Base-by-base conservation (phyloP, 2,329 filamentous ascomycete species). In the Sclerotinia spermophila region DNA sequence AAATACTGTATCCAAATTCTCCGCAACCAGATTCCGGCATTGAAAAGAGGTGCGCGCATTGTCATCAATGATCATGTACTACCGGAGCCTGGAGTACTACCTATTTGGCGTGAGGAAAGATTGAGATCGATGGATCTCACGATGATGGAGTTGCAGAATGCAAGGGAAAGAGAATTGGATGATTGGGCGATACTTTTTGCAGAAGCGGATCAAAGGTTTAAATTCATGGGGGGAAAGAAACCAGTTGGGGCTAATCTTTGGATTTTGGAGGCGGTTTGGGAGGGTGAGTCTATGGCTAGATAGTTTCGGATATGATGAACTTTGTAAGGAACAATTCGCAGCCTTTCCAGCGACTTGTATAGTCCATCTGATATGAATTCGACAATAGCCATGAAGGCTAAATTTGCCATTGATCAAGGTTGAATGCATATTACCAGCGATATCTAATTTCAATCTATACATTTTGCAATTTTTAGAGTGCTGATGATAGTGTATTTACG, bases 31-130 rank as follows among this genome's bases (percentile, higher is more conserved):
- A 73, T 82, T 0, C 81, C 82, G 0, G 79, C 82, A 42, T 71
- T 85, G 71, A 80, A 83, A 73, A 76, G 80, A 17, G 78, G 83
- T 51, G 77, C 81, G 24, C 73, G 80, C 42, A 76, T 86, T 51
- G 24, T 73, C 0, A 70, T 72, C 21, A 66, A 73, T 27, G 72
- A 68, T n/a, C 53, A 66, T 45, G 38, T 64, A 1, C 21, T 73
- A 2, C 67, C 65, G 19, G 61, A 72, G 30, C 55, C 56, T 27
- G 66, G 65, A 11, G 11, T n/a, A 3, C 21, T 71, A 15, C 44
- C 59, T 21, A 33, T 33, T 2, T 69, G 44, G 59, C 15, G 42
- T 0, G 62, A 72, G 21, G 66, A 68, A 27, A 53, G 38, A 27
- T 11, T 70, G 58, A 62, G 61, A 68, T 71, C 53, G 1, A 64